These are phyloP conservation scores for Ilex paraguariensis DNA, from an alignment of 305 asterid species.

Conservation along the genomic window DNA sequence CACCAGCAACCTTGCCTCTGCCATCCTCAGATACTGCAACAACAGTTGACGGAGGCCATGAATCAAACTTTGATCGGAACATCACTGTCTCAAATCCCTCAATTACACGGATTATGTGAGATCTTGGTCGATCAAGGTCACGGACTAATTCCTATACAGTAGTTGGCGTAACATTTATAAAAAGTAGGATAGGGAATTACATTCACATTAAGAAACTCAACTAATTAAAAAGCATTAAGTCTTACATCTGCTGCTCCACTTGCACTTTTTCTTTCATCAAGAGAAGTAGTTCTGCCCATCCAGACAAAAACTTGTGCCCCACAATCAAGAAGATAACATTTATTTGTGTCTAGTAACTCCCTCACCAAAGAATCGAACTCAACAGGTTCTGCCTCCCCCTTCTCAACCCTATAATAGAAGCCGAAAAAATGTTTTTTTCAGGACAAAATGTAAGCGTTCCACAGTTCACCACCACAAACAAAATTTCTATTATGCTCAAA, in stretches of 20 bases:
- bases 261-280: constrained; percentile 78
- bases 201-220: constrained; percentile 15
- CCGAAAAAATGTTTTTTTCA: constrained; percentile 16
- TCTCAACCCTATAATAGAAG: constrained; percentile 58
- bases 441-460: constrained; percentile 10
- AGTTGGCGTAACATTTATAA: constrained; percentile 18
- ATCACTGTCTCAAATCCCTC: constrained; percentile 92
- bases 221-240: constrained; percentile 18
- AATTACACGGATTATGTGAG: constrained; percentile 63
- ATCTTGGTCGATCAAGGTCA: constrained; percentile 50
- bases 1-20: constrained; percentile 97
- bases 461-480: background rate
- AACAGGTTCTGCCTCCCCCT: constrained; percentile 68
- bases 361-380: constrained; percentile 64
- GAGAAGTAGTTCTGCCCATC: constrained; percentile 85
- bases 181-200: constrained; percentile 11
- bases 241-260: constrained; percentile 78
- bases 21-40: constrained; percentile 70
- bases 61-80: constrained; percentile 77
- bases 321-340: constrained; percentile 81
- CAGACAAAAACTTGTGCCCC: constrained; percentile 82
- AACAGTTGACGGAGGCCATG: constrained; percentile 74
- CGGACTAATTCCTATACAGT: constrained; percentile 56
- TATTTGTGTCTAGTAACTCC: constrained; percentile 68
- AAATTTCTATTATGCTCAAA: background rate